Evolutionary conservation across 805 yeast genomes (phyloP).

Genomic region (Saturnispora serradocipensis): DNA sequence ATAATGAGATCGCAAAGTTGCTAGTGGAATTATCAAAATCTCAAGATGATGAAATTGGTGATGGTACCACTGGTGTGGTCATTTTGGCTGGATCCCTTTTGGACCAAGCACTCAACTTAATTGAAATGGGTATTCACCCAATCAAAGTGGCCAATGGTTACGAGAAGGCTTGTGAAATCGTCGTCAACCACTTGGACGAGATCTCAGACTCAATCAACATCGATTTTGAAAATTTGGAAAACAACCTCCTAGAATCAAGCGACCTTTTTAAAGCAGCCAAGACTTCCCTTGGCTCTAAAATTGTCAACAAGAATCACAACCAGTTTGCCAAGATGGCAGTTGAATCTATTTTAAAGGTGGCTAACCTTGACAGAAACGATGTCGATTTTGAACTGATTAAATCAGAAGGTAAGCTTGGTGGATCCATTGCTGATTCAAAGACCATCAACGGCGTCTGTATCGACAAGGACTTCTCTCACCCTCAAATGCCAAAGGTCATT

Average conservation of each 20-base stretch:
- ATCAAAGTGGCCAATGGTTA: constrained; percentile 94
- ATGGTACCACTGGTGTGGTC: constrained; percentile 98
- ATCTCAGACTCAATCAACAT: constrained; percentile 37
- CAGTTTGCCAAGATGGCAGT: constrained; percentile 96
- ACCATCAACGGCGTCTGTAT: constrained; percentile 85
- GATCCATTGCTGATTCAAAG: constrained; percentile 76
- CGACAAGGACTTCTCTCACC: constrained; percentile 96
- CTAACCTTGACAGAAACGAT: constrained; percentile 84
- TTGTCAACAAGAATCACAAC: constrained; percentile 88
- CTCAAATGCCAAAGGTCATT: constrained; percentile 88
- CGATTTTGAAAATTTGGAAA: constrained; percentile 23
- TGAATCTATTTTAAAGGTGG: constrained; percentile 87
- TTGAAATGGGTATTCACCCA: constrained; percentile 96
- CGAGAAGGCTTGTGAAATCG: constrained; percentile 92
- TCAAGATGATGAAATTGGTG: constrained; percentile 98
- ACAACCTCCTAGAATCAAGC: constrained; percentile 28
- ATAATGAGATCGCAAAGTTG: constrained; percentile 91
- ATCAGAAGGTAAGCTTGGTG: constrained; percentile 94
- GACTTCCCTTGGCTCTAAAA: constrained; percentile 91
- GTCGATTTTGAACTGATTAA: constrained; percentile 96
- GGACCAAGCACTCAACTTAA: constrained; percentile 89
- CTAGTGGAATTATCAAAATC: constrained; percentile 88
- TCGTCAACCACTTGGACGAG: constrained; percentile 64
- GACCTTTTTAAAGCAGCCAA: constrained; percentile 83
- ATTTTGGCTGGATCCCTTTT: constrained; percentile 90